phyloP scores from a whole-genome alignment of 768 basidiomycete genomes.

The Mycena pura region DNA sequence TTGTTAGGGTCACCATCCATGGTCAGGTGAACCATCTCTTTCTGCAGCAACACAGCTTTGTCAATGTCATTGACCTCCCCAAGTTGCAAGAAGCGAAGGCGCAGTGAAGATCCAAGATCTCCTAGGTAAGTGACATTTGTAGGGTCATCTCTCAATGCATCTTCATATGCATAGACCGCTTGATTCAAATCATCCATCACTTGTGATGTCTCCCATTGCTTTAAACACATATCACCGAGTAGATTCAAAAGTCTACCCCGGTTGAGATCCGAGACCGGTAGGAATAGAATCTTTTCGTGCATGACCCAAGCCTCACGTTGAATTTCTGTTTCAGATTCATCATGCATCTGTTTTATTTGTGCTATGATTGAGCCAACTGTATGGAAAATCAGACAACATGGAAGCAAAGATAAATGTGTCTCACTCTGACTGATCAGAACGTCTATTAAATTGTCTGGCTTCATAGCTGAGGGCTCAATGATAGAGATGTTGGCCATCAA shows the following conservation, averaged over 20 bases:
- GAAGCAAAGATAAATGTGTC: too few relatives aligned
- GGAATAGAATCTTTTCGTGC: neutral
- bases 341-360: neutral
- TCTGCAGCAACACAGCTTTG: constrained; percentile 20
- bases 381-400: neutral
- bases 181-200: neutral
- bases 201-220: neutral
- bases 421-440: too few relatives aligned
- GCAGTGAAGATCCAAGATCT: constrained; percentile 30
- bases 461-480: too few relatives aligned
- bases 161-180: neutral
- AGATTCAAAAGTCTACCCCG: neutral
- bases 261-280: neutral
- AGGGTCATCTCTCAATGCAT: neutral
- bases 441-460: too few relatives aligned
- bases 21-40: constrained; percentile 23
- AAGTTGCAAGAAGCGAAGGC: constrained; percentile 22
- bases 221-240: neutral
- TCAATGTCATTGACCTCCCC: constrained; percentile 31
- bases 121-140: constrained; percentile 37
- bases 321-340: neutral
- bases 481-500: too few relatives aligned
- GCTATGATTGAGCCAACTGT: neutral
- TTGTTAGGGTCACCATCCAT: constrained; percentile 23
- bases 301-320: neutral